Evolutionary conservation across 345 rosid species (phyloP), one percentile per base, ranked within the genome.

Genomic region (Salix purpurea): DNA sequence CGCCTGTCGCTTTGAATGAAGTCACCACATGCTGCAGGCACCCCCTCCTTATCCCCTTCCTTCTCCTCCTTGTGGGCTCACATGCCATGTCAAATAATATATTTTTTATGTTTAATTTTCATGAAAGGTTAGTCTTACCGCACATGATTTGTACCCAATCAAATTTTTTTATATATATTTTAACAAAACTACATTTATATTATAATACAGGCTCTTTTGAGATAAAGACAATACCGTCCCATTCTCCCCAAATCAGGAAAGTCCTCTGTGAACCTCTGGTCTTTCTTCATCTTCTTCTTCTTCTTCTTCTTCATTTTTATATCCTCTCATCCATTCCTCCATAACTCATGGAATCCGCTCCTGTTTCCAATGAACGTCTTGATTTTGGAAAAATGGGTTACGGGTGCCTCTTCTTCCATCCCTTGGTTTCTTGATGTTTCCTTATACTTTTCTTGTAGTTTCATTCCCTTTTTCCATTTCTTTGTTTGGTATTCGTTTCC

Each of bases 351-450:
- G 98, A 91, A 87, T 88, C 73, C 65, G 26, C 46, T 4, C 50
- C 46, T 74, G 79, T 81, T 36, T 85, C 81, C 40, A 75, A 90
- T 76, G 94, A 90, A 77, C 98, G 99, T 67, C 92, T 91, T 70
- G 87, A 77, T 85, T 93, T 88, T 85, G 99, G 99, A 84, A 86
- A 83, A 88, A 95, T 95, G 98, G 96, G 96, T 37, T 93, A 86
- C 56, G 99, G 98, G 99, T 93, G 21, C 65, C 36, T 36, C 56
- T 52, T 48, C 18, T 60, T 44, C 60, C 39, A 9, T 34, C 30
- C 28, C 24, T 56, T 21, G 15, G 32, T 64, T 28, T 26, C 69
- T 36, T 26, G 39, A 48, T 12, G 21, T 16, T 56, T 30, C 2
- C 9, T 62, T 15, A 10, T 26, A 44, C 32, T 66, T 52, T 19